Percentiles rank a stretch among this genome's conserved stretches.
Conservation (phyloP, 2,329 filamentous ascomycete species). For the Daldinia eschscholtzii region DNA sequence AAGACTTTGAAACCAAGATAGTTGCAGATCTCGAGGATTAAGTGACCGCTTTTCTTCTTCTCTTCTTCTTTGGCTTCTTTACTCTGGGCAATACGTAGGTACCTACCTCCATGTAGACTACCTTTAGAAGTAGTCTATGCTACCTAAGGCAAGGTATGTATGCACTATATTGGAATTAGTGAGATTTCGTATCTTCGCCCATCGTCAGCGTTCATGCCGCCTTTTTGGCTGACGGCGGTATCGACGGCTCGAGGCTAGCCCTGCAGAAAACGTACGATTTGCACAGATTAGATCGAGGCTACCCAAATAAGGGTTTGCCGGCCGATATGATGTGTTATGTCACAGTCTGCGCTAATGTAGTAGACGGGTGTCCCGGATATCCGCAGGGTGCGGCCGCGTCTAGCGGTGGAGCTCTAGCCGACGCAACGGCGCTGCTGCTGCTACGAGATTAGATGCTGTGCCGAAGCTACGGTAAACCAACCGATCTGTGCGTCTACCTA, state of each 20-base stretch:
- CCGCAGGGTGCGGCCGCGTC: conserved; percentile 31
- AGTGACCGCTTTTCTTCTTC: conserved; percentile 36
- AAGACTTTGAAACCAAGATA: conserved; percentile 42
- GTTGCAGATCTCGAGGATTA: conserved; percentile 42
- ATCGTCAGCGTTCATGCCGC: conserved; percentile 17
- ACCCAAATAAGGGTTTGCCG: conserved; percentile 34
- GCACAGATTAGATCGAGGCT: conserved; percentile 39
- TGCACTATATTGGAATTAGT: not conserved
- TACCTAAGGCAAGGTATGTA: no score
- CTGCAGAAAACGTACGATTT: conserved; percentile 44
- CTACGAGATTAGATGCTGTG: conserved; percentile 21
- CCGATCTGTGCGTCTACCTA: conserved; percentile 13
- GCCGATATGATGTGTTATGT: conserved; percentile 38
- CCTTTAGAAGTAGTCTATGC: not conserved
- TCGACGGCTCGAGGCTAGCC: conserved; percentile 32
- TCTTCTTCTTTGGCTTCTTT: not conserved
- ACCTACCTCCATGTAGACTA: not conserved
- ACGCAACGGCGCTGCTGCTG: conserved; percentile 29
- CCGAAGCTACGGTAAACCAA: conserved; percentile 35
- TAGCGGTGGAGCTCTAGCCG: conserved; percentile 33
- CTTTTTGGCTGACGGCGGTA: conserved; percentile 26
- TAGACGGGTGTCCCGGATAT: conserved; percentile 38
- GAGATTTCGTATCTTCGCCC: conserved; percentile 10
- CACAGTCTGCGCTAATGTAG: conserved; percentile 39
- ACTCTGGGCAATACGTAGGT: not conserved